A percentile compares a stretch with the other conserved stretches of the same genome.
phyloP scores from a whole-genome alignment of 2,329 filamentous ascomycete genomes.

The Fusarium cicatricum region DNA sequence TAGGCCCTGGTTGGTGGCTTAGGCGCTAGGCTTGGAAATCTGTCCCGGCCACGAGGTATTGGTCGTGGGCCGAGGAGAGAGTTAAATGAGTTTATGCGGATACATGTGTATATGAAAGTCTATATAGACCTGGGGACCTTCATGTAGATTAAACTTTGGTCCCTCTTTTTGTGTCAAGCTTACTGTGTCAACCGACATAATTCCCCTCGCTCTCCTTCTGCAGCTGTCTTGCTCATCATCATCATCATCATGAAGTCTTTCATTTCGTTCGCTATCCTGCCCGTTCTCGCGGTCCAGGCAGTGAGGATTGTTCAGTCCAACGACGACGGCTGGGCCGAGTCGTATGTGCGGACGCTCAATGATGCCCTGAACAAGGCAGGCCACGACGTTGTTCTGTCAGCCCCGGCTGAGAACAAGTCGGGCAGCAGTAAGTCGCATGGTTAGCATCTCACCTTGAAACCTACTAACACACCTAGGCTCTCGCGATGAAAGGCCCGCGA shows the following conservation, averaged over 20 bases:
- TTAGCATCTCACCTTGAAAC: not conserved
- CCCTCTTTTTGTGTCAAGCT: not conserved
- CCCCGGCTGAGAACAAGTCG: conserved; percentile 72
- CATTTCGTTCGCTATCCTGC: conserved; percentile 33
- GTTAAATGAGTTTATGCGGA: conserved; percentile 30
- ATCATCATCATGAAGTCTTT: conserved; percentile 39
- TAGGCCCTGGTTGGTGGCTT: conserved; percentile 31
- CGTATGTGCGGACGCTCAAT: conserved; percentile 69
- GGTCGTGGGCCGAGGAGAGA: conserved; percentile 30
- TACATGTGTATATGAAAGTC: not conserved
- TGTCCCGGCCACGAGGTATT: conserved; percentile 31
- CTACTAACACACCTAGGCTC: conserved; percentile 56
- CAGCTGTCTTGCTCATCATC: not conserved
- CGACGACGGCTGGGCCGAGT: conserved; percentile 79
- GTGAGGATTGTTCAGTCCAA: conserved; percentile 71
- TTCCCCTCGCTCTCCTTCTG: not conserved
- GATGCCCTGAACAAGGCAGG: conserved; percentile 62
- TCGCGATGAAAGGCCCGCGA: conserved; percentile 52
- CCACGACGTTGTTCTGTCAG: conserved; percentile 70
- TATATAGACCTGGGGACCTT: conserved; percentile 6
- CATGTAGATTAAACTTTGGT: conserved; percentile 2
- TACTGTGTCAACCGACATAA: not conserved
- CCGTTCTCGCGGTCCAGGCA: conserved; percentile 42
- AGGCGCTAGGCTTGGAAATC: not conserved
- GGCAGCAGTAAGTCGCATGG: conserved; percentile 59